Conservation (phyloP, 2,329 filamentous ascomycete genomes). For the Dactylonectria estremocensis region DNA sequence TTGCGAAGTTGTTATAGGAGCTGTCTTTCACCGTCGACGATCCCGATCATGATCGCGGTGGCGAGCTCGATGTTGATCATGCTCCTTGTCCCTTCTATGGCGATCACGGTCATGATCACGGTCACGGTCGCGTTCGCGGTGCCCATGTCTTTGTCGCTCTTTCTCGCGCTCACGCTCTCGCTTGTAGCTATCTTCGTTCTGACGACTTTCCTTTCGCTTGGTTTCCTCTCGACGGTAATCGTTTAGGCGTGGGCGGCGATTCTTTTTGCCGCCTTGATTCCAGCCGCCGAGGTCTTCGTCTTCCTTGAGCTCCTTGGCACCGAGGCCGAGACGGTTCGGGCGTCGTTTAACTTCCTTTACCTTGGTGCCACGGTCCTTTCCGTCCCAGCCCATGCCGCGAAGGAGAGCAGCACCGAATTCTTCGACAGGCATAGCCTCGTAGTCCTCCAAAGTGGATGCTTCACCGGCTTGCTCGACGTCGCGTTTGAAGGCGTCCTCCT, state of each 20-base stretch:
- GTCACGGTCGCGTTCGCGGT: conserved; percentile 52
- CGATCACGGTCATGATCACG: conserved; percentile 42
- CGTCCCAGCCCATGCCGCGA: conserved; percentile 96
- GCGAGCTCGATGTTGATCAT: conserved; percentile 37
- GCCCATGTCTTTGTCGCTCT: conserved; percentile 56
- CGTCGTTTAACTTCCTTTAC: conserved; percentile 78
- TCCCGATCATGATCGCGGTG: conserved; percentile 42
- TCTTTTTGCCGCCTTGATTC: conserved; percentile 77
- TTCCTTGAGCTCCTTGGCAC: conserved; percentile 84
- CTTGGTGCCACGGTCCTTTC: conserved; percentile 67
- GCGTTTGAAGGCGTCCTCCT: conserved; percentile 77
- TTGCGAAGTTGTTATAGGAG: not conserved
- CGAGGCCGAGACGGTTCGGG: conserved; percentile 88
- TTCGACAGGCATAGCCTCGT: conserved; percentile 90
- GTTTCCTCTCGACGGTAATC: conserved; percentile 65
- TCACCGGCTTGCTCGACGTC: conserved; percentile 83
- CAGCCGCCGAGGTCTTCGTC: conserved; percentile 83
- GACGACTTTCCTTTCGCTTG: conserved; percentile 60
- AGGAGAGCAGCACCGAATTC: conserved; percentile 94
- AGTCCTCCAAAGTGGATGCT: conserved; percentile 84
- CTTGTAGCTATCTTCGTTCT: conserved; percentile 64
- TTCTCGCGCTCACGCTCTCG: conserved; percentile 57
- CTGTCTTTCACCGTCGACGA: conserved; percentile 40
- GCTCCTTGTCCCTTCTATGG: conserved; percentile 1
- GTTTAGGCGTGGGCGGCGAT: conserved; percentile 61